Conservation (phyloP, 2,329 filamentous ascomycete genomes). For the Berkeleyomyces rouxiae region DNA sequence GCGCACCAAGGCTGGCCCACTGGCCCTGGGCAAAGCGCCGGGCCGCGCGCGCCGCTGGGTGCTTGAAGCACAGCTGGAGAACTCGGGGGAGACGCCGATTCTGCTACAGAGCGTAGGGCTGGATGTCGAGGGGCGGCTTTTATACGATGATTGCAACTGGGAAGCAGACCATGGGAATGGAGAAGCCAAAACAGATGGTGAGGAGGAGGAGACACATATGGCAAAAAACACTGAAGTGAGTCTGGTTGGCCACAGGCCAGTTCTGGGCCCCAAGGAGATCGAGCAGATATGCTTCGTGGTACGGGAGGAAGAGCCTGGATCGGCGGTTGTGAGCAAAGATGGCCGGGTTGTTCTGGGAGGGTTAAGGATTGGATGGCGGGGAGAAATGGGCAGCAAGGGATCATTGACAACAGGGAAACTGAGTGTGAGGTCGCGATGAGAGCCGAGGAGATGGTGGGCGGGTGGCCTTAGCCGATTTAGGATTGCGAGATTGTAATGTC, state of each 20-base stretch:
- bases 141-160: conserved; percentile 42
- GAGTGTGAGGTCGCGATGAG: conserved; percentile 28
- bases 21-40: conserved; percentile 22
- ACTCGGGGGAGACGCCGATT: conserved; percentile 71
- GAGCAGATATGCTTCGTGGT: conserved; percentile 51
- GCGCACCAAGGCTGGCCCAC: conserved; percentile 65
- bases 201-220: not conserved
- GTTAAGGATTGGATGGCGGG: conserved; percentile 73
- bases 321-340: conserved; percentile 29
- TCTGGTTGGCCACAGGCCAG: conserved; percentile 26
- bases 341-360: conserved; percentile 57
- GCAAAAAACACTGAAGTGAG: not conserved
- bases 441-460: not conserved
- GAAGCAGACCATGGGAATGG: conserved; percentile 19
- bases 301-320: conserved; percentile 26
- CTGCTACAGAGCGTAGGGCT: conserved; percentile 52
- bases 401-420: conserved; percentile 77
- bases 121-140: conserved; percentile 34
- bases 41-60: conserved; percentile 40
- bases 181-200: not conserved
- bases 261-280: conserved; percentile 45
- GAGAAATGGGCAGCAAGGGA: conserved; percentile 76
- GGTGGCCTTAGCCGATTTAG: not conserved
- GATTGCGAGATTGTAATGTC: not conserved
- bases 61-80: conserved; percentile 89